A percentile compares a stretch with the other conserved stretches of the same genome.
phyloP scores from a whole-genome alignment of 495 filamentous ascomycete species.

The Penicillium ochrochloron region DNA sequence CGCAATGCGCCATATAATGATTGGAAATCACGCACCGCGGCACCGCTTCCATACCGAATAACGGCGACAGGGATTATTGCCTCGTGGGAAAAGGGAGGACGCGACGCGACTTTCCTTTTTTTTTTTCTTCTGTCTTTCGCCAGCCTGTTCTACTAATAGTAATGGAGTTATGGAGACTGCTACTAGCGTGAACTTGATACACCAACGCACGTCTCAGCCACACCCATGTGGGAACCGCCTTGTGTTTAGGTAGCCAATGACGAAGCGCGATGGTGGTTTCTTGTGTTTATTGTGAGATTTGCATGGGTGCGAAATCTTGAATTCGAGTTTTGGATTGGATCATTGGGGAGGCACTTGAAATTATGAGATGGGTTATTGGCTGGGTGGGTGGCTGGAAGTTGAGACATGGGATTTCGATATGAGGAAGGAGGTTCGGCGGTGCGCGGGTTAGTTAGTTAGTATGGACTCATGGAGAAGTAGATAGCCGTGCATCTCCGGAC shows the following conservation, averaged over 20 bases:
- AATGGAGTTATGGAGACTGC: constrained; percentile 31
- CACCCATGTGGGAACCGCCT: constrained; percentile 37
- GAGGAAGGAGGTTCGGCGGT: background rate
- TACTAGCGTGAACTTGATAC: constrained; percentile 35
- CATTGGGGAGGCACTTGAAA: background rate
- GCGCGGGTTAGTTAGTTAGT: background rate
- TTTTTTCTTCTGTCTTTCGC: background rate
- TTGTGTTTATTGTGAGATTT: background rate
- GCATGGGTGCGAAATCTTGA: background rate
- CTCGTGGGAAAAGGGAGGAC: background rate
- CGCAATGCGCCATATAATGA: constrained; percentile 3
- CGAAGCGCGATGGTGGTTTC: background rate
- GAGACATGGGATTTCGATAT: constrained; percentile 11
- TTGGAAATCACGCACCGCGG: background rate
- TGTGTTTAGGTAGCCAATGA: constrained; percentile 20
- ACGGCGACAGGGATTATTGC: background rate
- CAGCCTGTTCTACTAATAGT: constrained; percentile 35
- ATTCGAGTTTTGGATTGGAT: background rate
- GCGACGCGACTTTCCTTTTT: constrained; percentile 3
- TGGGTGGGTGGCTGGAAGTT: constrained; percentile 3
- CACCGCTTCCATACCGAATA: too few relatives aligned
- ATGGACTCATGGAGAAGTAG: background rate
- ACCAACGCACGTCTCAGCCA: constrained; percentile 37
- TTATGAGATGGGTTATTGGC: constrained; percentile 14
- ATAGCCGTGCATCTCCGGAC: constrained; percentile 3